Base-by-base conservation (phyloP, 2,329 filamentous ascomycete species). In the Penicillium janthinellum region DNA sequence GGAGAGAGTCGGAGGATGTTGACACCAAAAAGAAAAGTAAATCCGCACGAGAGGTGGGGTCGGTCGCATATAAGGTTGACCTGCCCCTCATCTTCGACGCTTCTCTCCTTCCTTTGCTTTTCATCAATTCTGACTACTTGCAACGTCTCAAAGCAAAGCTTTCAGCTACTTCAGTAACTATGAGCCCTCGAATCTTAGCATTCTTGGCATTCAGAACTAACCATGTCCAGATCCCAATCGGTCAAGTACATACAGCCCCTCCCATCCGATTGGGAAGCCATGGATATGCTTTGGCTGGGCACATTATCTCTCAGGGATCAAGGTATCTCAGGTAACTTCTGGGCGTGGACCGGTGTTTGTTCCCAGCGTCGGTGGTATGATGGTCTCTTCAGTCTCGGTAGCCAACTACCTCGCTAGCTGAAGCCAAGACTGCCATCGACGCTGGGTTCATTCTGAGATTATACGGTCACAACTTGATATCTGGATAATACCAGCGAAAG, bases 401-500 rank as follows among this genome's bases (percentile, higher is more conserved):
- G 49, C 22, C 49, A 52, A 25, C 49, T 41, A 39, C 49, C 35
- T 41, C 4, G 7, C 12, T 25, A 25, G 35, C 37, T 39, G 35
- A 28, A 39, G 35, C 51, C 17, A 14, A 51, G 10, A 52, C 41
- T 39, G 49, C 25, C 51, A 55, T 59, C 51, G 59, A 53, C 51
- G 55, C 31, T 64, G 67, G 69, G 71, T 71, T 77, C 73, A 76
- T 77, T 78, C 78, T 80, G 78, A 94, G 90, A 95, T 88, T 87
- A 95, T 90, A 95, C 91, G 90, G 91, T 89, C 83, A 83, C 81
- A 92, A 94, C 90, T 94, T 94, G 91, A 94, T 59, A 51, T 93
- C 90, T 91, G 90, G 91, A 93, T 94, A 94, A 95, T 95, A 91
- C 91, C 90, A 92, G 92, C 92, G 92, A 92, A 95, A 96, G 92